These are phyloP conservation scores for Blastobotrys peoriensis DNA, from an alignment of 805 yeast genomes.

Conservation along the genomic window DNA sequence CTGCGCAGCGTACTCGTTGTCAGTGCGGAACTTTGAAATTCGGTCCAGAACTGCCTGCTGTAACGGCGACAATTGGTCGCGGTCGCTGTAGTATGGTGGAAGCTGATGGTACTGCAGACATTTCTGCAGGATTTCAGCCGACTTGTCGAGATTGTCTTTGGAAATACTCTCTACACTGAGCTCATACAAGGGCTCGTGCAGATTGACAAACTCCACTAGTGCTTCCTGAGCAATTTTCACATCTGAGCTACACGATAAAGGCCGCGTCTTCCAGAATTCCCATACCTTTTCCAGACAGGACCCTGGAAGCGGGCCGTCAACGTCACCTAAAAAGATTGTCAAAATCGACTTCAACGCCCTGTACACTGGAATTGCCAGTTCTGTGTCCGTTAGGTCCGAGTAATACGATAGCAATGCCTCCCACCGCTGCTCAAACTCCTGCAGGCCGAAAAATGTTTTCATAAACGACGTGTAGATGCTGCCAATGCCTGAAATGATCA, in stretches of 20 bases:
- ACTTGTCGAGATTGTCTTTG: slow-evolving; percentile 37
- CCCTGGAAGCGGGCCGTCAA: slow-evolving; percentile 9
- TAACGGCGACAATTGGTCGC: slow-evolving; percentile 50
- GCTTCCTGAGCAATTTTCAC: slow-evolving; percentile 45
- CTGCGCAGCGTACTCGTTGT: slow-evolving; percentile 1
- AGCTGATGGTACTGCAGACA: slow-evolving; percentile 70
- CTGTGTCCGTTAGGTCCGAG: slow-evolving; percentile 27
- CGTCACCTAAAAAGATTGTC: slow-evolving; percentile 20
- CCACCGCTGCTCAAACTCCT: slow-evolving; percentile 45
- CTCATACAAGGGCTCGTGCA: slow-evolving; percentile 45
- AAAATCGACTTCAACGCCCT: slow-evolving; percentile 47
- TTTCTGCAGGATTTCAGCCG: slow-evolving; percentile 55
- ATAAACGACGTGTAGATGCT: slow-evolving; percentile 54
- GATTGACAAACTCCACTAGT: slow-evolving; percentile 46
- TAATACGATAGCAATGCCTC: slow-evolving; percentile 44
- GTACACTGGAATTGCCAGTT: slow-evolving; percentile 42
- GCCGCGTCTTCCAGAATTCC: slow-evolving; percentile 37
- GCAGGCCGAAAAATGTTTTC: slow-evolving; percentile 28
- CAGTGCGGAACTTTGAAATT: slow-evolving; percentile 31
- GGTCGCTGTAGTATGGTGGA: slow-evolving; percentile 52
- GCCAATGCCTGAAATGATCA: slow-evolving; percentile 61
- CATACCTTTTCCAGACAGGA: slow-evolving; percentile 20
- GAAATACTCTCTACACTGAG: slow-evolving; percentile 31
- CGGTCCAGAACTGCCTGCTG: slow-evolving; percentile 55
- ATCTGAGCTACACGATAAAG: slow-evolving; percentile 20